phyloP scores from a whole-genome alignment of 768 basidiomycete genomes.

The Boletus coccyginus region DNA sequence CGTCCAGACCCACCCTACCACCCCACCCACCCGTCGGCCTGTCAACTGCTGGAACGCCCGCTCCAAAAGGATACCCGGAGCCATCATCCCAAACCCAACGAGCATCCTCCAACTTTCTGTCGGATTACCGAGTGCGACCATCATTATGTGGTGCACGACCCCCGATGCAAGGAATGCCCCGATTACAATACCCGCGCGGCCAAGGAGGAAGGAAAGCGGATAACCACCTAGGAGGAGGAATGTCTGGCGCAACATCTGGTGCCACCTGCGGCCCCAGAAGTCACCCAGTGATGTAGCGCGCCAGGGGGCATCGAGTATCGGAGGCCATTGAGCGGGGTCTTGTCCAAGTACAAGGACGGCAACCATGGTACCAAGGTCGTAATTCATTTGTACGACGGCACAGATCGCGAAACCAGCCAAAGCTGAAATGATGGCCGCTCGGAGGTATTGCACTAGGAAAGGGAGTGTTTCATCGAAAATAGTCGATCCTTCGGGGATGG shows the following conservation, averaged over 20 bases:
- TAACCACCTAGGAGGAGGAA: not conserved
- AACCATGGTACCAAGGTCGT: not conserved
- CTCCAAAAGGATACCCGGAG: not conserved
- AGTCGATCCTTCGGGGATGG: not conserved
- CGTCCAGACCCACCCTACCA: not conserved
- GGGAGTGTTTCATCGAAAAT: not conserved
- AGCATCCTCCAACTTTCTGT: not conserved
- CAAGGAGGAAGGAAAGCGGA: not conserved
- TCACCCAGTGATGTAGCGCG: not conserved
- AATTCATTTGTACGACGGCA: not conserved
- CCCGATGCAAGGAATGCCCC: not conserved
- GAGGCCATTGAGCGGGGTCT: conserved; percentile 1
- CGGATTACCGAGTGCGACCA: not conserved
- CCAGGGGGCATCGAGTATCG: not conserved
- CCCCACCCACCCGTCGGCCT: not conserved
- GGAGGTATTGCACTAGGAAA: not conserved
- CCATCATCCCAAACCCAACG: conserved; percentile 4
- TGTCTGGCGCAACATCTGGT: not conserved
- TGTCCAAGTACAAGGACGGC: not conserved
- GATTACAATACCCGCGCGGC: not conserved
- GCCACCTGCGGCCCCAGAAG: not conserved
- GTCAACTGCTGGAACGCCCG: not conserved
- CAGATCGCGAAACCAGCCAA: not conserved
- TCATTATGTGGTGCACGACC: not conserved
- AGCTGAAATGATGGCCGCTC: not conserved